Percentiles rank a stretch among this genome's conserved stretches.
phyloP scores from a whole-genome alignment of 164 flowering plant species.

The Vitis rotundifolia region DNA sequence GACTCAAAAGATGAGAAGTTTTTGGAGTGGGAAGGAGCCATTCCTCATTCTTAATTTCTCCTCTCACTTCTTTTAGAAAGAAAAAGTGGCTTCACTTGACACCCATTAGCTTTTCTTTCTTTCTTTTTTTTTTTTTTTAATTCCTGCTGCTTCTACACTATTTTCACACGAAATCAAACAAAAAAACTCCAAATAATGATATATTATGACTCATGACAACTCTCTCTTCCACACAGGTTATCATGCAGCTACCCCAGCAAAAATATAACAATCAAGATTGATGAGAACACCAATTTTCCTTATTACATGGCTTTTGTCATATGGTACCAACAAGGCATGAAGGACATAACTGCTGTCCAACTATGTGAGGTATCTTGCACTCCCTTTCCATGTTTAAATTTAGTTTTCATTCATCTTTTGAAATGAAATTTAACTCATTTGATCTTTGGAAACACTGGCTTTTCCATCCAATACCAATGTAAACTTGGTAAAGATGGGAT shows the following conservation, averaged over 20 bases:
- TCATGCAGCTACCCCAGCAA: constrained; percentile 81
- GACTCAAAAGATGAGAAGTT: too few species aligned
- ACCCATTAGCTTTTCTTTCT: too few species aligned
- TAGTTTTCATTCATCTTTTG: not conserved
- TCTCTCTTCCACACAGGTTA: constrained; percentile 40
- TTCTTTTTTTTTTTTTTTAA: too few species aligned
- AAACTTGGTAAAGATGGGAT: too few species aligned
- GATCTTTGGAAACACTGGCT: not conserved
- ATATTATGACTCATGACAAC: not conserved
- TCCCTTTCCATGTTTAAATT: not conserved
- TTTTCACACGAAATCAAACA: too few species aligned
- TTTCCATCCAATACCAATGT: not conserved
- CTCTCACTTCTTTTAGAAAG: too few species aligned
- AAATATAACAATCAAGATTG: constrained; percentile 71
- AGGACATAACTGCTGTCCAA: constrained; percentile 80
- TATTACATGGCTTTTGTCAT: constrained; percentile 71
- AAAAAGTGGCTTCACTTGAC: too few species aligned
- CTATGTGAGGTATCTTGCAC: constrained; percentile 64
- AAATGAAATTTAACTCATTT: not conserved
- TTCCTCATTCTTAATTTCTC: too few species aligned
- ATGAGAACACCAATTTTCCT: constrained; percentile 72
- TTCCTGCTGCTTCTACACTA: too few species aligned
- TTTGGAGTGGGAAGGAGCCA: too few species aligned
- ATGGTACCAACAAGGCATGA: constrained; percentile 76
- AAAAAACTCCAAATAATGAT: too few species aligned